phyloP scores from a whole-genome alignment of 148 eudicot genomes.

The Drosera capensis region DNA sequence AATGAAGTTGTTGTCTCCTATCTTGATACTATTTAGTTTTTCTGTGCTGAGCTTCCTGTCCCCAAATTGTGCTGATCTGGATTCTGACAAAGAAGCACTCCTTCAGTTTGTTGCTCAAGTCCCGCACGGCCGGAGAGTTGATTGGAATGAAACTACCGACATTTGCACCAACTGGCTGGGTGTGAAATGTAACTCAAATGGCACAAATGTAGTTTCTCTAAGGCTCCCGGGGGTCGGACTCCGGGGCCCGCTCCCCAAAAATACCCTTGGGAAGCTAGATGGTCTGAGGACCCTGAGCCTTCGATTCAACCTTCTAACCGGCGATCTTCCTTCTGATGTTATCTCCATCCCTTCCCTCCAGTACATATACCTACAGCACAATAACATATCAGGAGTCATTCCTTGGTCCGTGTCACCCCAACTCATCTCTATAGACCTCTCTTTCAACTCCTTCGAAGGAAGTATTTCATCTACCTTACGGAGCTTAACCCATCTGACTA shows the following conservation, averaged over 20 bases:
- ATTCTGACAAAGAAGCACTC: slow-evolving; percentile 58
- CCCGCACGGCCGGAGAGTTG: slow-evolving; percentile 50
- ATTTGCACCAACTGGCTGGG: slow-evolving; percentile 80
- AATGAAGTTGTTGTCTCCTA: too few species aligned
- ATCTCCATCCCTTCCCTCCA: slow-evolving; percentile 52
- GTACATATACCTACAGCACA: slow-evolving; percentile 53
- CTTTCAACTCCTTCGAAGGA: slow-evolving; percentile 60
- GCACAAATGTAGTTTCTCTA: slow-evolving; percentile 39
- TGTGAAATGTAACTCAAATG: slow-evolving; percentile 41
- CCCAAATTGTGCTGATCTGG: slow-evolving; percentile 55
- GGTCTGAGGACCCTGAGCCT: slow-evolving; percentile 61
- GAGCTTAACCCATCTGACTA: slow-evolving; percentile 35
- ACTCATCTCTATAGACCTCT: slow-evolving; percentile 45
- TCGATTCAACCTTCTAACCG: slow-evolving; percentile 56
- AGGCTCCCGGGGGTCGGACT: slow-evolving; percentile 84
- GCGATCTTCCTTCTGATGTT: slow-evolving; percentile 57
- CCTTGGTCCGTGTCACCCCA: slow-evolving; percentile 38
- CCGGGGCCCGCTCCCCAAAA: slow-evolving; percentile 45
- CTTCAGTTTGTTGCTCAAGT: slow-evolving; percentile 52
- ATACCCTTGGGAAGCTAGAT: slow-evolving; percentile 61
- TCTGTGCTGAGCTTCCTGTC: too few species aligned
- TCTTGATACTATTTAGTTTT: too few species aligned
- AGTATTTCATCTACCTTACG: slow-evolving; percentile 30
- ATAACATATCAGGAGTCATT: slow-evolving; percentile 59
- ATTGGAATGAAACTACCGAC: slow-evolving; percentile 39